These are phyloP conservation scores for Spergularia bocconei DNA, from an alignment of 148 eudicot species.

Conservation along the genomic window DNA sequence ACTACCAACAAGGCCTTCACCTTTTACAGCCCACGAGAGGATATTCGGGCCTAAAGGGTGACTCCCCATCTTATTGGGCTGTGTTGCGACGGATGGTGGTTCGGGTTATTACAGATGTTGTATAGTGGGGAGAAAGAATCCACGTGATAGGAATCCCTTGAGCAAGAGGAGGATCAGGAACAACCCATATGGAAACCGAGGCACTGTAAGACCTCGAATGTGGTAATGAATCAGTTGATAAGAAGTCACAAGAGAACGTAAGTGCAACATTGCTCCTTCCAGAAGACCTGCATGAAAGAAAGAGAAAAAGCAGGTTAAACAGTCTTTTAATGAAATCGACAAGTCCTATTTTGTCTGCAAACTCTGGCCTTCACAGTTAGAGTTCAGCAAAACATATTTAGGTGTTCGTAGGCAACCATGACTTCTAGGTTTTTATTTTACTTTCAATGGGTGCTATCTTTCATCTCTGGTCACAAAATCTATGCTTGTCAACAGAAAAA, in stretches of 20 bases:
- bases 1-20: too few relatives aligned
- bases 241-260: slow-evolving; percentile 69
- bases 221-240: slow-evolving; percentile 43
- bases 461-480: too few relatives aligned
- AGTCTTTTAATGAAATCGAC: background rate
- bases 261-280: slow-evolving; percentile 64
- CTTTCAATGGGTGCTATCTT: background rate
- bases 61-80: too few relatives aligned
- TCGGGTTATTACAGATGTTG: too few relatives aligned
- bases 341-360: background rate
- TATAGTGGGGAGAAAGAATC: slow-evolving; percentile 87
- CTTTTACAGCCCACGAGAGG: too few relatives aligned
- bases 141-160: slow-evolving; percentile 81
- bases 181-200: slow-evolving; percentile 52
- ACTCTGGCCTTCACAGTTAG: background rate
- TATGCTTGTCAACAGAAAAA: too few relatives aligned
- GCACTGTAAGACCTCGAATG: slow-evolving; percentile 57
- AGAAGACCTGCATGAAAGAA: slow-evolving; percentile 44
- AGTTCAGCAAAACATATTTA: background rate
- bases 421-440: background rate
- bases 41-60: too few relatives aligned
- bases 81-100: too few relatives aligned
- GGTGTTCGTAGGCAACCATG: background rate
- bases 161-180: slow-evolving; percentile 85
- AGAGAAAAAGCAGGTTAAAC: background rate